Base-by-base conservation (phyloP, 73 alveolate genomes). In the Paramecium biaurelia region DNA sequence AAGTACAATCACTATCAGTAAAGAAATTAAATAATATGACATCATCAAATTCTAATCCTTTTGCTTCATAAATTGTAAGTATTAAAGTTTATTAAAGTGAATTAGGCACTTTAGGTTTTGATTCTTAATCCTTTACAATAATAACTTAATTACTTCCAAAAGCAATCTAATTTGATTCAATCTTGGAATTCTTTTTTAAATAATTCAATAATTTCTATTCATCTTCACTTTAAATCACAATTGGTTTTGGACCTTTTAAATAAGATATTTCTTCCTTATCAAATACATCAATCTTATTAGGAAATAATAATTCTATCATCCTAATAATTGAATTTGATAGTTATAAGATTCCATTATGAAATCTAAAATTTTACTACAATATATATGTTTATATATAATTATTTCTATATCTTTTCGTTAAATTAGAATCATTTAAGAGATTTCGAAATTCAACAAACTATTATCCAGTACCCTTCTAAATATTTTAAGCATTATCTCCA, bases 41-140 rank as follows among this genome's bases (percentile, higher is more conserved):
- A 93, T 97, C 99, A 59, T 96, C 98, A 85, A 96, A 97, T 92
- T 97, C 99, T 9, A 97, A 95, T 49, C 99, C 99, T 92, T 97
- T 97, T 12, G 98, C 96, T 70, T 97, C 99, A 49, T 92, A 97
- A 10, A 97, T 96, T 7, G 99, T 96, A 15, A 97, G 89, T 32
- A 96, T 86, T 7, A 97, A 93, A 34, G 98, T 97, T 76, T 96
- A 96, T 72, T 94, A 41, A 47, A 97, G 92, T 53, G 95, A 58
- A 41, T 90, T 70, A 2, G 97, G 98, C 10, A 97, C 58, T 35
- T 76, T 93, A 12, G 76, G 90, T 76, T 97, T 97, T 6, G 95
- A 82, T 35, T 76, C 95, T 58, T 97, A 93, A 79, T 96, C 95
- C 82, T 96, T 94, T 8, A 96, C 98, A 41, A 97, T 94, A 47